Conservation (phyloP, 2,329 filamentous ascomycete species). For the Cladosporium sp. region DNA sequence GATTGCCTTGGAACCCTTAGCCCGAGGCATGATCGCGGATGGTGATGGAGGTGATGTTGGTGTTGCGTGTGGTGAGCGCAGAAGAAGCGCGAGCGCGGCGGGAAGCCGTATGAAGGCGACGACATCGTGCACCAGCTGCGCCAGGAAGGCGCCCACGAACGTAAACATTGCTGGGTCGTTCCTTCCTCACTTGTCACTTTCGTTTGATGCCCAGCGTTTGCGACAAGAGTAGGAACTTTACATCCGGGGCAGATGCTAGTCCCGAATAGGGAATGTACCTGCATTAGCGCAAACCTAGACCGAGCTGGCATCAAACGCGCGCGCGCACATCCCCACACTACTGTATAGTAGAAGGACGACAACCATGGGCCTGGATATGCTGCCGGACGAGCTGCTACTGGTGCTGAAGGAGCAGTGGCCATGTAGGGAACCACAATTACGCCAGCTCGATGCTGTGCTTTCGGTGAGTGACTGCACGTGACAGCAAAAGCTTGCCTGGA, state of each 20-base stretch:
- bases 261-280: conserved; percentile 1
- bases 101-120: conserved; percentile 19
- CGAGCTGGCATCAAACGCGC: background rate
- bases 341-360: background rate
- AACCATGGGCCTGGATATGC: conserved; percentile 18
- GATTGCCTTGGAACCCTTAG: conserved; percentile 15
- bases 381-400: conserved; percentile 33
- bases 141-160: conserved; percentile 21
- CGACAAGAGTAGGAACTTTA: background rate
- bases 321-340: background rate
- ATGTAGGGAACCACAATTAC: conserved; percentile 48
- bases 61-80: conserved; percentile 24
- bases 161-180: conserved; percentile 20
- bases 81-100: conserved; percentile 16
- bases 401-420: conserved; percentile 33
- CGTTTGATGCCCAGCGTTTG: conserved; percentile 10
- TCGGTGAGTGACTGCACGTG: conserved; percentile 37
- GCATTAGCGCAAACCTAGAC: conserved; percentile 9
- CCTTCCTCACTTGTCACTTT: conserved; percentile 20
- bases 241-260: background rate
- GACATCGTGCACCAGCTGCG: conserved; percentile 12
- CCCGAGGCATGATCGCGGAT: conserved; percentile 22
- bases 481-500: background rate
- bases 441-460: conserved; percentile 47
- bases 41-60: conserved; percentile 21